A percentile compares a stretch with the other conserved stretches of the same genome.
Evolutionary conservation across 345 rosid genomes (phyloP).

Genomic region (Gossypium raimondii): DNA sequence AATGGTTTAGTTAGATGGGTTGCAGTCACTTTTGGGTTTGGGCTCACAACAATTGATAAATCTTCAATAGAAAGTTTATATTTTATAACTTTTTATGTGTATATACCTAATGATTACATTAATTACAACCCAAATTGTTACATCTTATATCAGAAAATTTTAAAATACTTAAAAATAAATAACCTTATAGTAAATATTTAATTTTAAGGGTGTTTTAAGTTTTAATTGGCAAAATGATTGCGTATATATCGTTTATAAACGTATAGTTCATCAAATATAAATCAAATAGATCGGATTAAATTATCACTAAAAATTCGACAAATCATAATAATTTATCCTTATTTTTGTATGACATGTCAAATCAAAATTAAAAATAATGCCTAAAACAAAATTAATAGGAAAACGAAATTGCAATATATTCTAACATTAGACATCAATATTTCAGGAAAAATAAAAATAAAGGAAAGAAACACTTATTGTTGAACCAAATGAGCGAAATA

Average conservation of each 20-base stretch:
- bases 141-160: too few relatives aligned
- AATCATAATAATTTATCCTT: not conserved
- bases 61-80: too few relatives aligned
- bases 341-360: not conserved
- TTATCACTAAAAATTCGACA: not conserved
- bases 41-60: too few relatives aligned
- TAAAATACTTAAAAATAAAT: too few relatives aligned
- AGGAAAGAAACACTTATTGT: not conserved
- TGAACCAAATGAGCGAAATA: not conserved
- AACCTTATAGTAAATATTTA: too few relatives aligned
- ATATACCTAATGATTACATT: too few relatives aligned
- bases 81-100: too few relatives aligned
- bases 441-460: not conserved
- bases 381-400: not conserved
- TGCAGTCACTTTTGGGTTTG: too few relatives aligned
- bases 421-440: not conserved
- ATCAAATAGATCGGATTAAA: not conserved
- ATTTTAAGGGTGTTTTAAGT: not conserved
- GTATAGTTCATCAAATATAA: not conserved
- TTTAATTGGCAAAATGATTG: not conserved
- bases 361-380: not conserved
- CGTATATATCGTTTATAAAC: not conserved
- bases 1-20: not conserved
- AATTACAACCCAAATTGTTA: too few relatives aligned
- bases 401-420: not conserved